Evolutionary conservation across 306 rosid species (phyloP).

Genomic region (Arachis stenosperma): DNA sequence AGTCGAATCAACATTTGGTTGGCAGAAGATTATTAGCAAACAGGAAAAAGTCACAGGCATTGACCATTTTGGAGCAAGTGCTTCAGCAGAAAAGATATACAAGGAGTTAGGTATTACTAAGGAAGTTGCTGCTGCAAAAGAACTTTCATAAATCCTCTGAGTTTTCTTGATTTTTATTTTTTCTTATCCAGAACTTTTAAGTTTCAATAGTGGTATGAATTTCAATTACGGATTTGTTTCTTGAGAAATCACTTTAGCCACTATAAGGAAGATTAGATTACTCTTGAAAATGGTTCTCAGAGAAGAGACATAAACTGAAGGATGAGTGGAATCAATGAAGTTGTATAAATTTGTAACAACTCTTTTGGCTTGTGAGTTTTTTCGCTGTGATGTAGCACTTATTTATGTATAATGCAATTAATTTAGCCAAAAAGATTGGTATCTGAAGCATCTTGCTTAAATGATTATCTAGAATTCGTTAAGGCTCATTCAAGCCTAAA

Average conservation of each 20-base stretch:
- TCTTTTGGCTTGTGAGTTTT: constrained; percentile 44
- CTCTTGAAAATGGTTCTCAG: constrained; percentile 45
- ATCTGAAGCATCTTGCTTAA: not conserved
- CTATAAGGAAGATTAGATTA: constrained; percentile 47
- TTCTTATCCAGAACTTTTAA: constrained; percentile 38
- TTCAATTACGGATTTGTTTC: too few species aligned
- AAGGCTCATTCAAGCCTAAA: constrained; percentile 16
- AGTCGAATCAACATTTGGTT: constrained; percentile 96
- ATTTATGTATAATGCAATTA: not conserved
- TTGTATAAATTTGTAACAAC: too few species aligned
- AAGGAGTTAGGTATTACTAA: constrained; percentile 85
- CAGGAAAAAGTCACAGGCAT: constrained; percentile 92
- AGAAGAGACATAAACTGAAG: constrained; percentile 49
- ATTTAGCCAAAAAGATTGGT: not conserved
- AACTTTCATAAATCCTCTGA: constrained; percentile 48
- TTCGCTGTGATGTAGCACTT: constrained; percentile 44
- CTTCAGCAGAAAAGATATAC: constrained; percentile 90
- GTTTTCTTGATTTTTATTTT: not conserved
- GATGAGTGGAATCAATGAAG: constrained; percentile 46
- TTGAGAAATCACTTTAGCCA: constrained; percentile 41
- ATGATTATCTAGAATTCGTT: not conserved
- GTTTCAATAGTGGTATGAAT: too few species aligned
- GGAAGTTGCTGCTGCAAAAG: constrained; percentile 94
- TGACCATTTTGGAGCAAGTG: constrained; percentile 93
- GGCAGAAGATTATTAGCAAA: constrained; percentile 82